Evolutionary conservation across 331 rosid species (phyloP).

Genomic region (Spiraea crenata): DNA sequence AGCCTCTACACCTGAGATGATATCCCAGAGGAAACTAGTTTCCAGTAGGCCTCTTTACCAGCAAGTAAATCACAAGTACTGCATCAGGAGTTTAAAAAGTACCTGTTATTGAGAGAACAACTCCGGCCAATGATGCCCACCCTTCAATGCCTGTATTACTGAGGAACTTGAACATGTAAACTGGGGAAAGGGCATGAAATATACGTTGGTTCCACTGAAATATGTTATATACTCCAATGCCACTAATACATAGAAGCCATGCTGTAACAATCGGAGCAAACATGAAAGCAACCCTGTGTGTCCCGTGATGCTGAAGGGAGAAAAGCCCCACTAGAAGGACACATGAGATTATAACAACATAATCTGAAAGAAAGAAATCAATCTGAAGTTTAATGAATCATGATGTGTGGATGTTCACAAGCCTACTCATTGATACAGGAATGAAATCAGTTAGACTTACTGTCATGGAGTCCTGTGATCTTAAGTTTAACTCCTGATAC

Average conservation of each 20-base stretch:
- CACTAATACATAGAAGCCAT: conserved; percentile 73
- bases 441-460: conserved; percentile 39
- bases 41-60: conserved; percentile 18
- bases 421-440: background rate
- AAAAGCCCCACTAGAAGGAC: conserved; percentile 65
- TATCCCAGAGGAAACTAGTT: conserved; percentile 30
- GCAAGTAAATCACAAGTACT: conserved; percentile 22
- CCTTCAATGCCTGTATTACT: conserved; percentile 52
- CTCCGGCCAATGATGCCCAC: conserved; percentile 70
- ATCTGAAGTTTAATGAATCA: conserved; percentile 20
- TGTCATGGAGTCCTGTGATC: conserved; percentile 62
- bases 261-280: conserved; percentile 72
- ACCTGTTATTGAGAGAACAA: conserved; percentile 78
- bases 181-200: conserved; percentile 65
- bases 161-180: conserved; percentile 58
- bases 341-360: conserved; percentile 62
- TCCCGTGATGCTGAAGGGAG: conserved; percentile 82
- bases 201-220: conserved; percentile 54
- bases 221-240: conserved; percentile 69
- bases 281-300: conserved; percentile 72
- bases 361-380: conserved; percentile 45
- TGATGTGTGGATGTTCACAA: background rate
- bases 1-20: conserved; percentile 71
- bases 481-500: conserved; percentile 71
- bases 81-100: conserved; percentile 12